A percentile compares a stretch with the other conserved stretches of the same genome.
These are phyloP conservation scores for Baeospora myosura DNA, from an alignment of 1,284 basidiomycete species.

Conservation along the genomic window DNA sequence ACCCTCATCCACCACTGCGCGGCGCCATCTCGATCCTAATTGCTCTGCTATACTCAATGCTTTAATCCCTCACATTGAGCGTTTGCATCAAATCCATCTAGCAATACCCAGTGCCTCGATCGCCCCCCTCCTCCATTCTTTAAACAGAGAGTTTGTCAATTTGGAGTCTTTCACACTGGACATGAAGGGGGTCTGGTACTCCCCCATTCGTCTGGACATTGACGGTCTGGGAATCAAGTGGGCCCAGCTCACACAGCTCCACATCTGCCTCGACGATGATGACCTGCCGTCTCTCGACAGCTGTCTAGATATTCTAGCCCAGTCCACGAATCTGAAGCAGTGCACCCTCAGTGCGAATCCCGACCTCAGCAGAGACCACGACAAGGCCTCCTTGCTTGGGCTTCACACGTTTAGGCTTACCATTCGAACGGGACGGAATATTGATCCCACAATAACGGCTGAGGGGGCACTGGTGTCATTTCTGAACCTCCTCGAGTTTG, in stretches of 20 bases:
- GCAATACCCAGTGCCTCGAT: slow-evolving; percentile 23
- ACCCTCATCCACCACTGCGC: slow-evolving; percentile 1
- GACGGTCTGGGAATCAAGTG: slow-evolving; percentile 25
- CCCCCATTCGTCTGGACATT: slow-evolving; percentile 18
- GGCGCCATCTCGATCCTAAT: slow-evolving; percentile 15
- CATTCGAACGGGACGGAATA: not conserved
- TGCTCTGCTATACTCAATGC: slow-evolving; percentile 22
- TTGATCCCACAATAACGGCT: not conserved
- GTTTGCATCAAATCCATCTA: slow-evolving; percentile 29
- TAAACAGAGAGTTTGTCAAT: slow-evolving; percentile 18
- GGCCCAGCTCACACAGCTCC: slow-evolving; percentile 26
- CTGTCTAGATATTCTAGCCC: slow-evolving; percentile 24
- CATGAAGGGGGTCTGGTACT: slow-evolving; percentile 18
- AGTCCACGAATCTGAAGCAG: slow-evolving; percentile 21
- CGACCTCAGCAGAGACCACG: slow-evolving; percentile 12
- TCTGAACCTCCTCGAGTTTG: not conserved
- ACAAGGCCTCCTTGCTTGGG: slow-evolving; percentile 10
- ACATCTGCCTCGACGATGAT: slow-evolving; percentile 27
- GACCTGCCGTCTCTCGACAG: slow-evolving; percentile 26
- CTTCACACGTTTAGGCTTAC: slow-evolving; percentile 18
- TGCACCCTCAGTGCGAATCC: slow-evolving; percentile 28
- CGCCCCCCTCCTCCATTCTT: slow-evolving; percentile 16
- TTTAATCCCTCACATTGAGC: slow-evolving; percentile 24
- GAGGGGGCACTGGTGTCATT: too few species aligned
- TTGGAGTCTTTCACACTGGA: slow-evolving; percentile 24